Conservation (phyloP, 106 monocot species). For the Dendrobium catenatum region DNA sequence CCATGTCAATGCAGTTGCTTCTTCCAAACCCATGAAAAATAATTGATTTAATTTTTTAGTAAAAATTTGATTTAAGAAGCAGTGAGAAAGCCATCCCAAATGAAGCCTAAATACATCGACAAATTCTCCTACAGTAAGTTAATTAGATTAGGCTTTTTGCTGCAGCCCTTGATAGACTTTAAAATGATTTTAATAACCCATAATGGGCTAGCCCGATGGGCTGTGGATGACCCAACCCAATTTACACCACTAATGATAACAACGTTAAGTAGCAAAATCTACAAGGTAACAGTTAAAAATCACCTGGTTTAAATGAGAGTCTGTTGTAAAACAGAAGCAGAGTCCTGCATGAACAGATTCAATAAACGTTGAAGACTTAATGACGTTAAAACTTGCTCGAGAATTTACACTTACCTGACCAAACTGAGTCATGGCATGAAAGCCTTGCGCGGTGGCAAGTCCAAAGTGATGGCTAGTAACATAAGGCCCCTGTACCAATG, state of each 20-base stretch:
- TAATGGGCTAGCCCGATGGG: neutral
- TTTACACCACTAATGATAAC: neutral
- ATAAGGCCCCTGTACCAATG: conserved; percentile 32
- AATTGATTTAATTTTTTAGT: too few relatives aligned
- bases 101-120: too few relatives aligned
- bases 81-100: too few relatives aligned
- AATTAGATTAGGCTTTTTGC: neutral
- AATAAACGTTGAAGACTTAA: neutral
- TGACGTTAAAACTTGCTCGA: neutral
- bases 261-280: neutral
- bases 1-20: too few relatives aligned
- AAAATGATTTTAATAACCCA: neutral
- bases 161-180: neutral
- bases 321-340: conserved; percentile 41
- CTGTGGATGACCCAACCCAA: neutral
- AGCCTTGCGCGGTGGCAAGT: conserved; percentile 33
- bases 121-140: neutral
- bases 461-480: conserved; percentile 46
- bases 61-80: too few relatives aligned
- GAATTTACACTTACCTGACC: conserved; percentile 33
- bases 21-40: too few relatives aligned
- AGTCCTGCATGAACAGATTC: conserved; percentile 27
- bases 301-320: conserved; percentile 45
- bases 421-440: conserved; percentile 54
- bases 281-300: neutral